phyloP scores from a whole-genome alignment of 768 basidiomycete species.

The Boletus huronensis region DNA sequence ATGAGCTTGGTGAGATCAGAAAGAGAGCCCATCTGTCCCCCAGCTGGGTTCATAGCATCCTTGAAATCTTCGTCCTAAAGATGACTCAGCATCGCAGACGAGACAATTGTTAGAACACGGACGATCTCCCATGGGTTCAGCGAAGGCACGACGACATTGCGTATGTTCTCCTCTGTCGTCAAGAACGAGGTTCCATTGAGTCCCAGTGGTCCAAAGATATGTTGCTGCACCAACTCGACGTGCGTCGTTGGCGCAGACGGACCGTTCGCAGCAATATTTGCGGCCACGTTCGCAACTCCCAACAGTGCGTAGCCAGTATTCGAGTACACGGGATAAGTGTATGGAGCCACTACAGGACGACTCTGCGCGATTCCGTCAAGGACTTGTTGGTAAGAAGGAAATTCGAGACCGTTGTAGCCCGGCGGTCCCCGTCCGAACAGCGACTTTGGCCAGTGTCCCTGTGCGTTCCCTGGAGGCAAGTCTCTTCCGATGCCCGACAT shows the following conservation, averaged over 20 bases:
- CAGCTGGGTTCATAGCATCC: constrained; percentile 41
- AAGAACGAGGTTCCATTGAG: constrained; percentile 43
- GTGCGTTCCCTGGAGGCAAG: constrained; percentile 34
- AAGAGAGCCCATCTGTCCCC: constrained; percentile 51
- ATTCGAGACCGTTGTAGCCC: constrained; percentile 26
- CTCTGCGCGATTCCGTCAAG: constrained; percentile 36
- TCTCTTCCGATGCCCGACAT: constrained; percentile 34
- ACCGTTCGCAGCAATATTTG: constrained; percentile 21
- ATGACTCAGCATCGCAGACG: neutral
- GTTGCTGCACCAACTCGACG: constrained; percentile 43
- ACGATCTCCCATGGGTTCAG: constrained; percentile 36
- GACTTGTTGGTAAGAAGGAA: constrained; percentile 32
- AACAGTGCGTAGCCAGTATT: constrained; percentile 36
- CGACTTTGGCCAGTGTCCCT: constrained; percentile 39
- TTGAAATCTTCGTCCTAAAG: constrained; percentile 39
- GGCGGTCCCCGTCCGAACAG: constrained; percentile 28
- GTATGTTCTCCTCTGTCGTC: constrained; percentile 34
- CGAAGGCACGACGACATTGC: constrained; percentile 40
- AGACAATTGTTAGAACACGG: constrained; percentile 6
- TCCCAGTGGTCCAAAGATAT: constrained; percentile 48
- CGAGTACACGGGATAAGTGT: constrained; percentile 42
- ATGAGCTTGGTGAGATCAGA: constrained; percentile 43
- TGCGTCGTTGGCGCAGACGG: constrained; percentile 30
- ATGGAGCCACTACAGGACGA: constrained; percentile 42
- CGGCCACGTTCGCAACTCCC: constrained; percentile 36